A percentile compares a stretch with the other conserved stretches of the same genome.
Conservation (phyloP, 2,329 filamentous ascomycete genomes). For the Rhytidhysteron rufulum region DNA sequence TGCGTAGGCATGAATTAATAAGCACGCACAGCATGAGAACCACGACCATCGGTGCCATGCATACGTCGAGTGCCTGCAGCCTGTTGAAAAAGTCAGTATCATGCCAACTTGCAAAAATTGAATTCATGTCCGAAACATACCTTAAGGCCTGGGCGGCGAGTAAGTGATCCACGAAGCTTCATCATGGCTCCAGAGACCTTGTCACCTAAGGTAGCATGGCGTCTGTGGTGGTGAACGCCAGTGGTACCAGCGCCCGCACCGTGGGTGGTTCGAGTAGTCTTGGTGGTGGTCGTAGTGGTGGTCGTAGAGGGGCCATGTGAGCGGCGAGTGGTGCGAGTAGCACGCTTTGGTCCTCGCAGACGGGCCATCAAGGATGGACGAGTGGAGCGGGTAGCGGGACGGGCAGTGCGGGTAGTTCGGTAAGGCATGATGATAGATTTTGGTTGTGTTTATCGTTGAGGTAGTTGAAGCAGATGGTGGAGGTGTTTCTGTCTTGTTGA, state of each 20-base stretch:
- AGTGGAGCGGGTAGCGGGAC: too few species aligned
- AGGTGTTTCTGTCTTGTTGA: too few species aligned
- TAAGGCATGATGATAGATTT: constrained; percentile 22
- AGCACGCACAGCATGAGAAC: constrained; percentile 23
- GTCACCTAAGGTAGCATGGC: constrained; percentile 67
- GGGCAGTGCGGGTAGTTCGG: constrained; percentile 32
- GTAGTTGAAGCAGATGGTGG: too few species aligned
- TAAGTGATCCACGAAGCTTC: constrained; percentile 68
- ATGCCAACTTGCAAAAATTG: neutral
- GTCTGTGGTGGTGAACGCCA: constrained; percentile 57
- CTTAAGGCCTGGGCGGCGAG: constrained; percentile 67
- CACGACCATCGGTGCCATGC: constrained; percentile 69
- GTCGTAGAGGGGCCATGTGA: constrained; percentile 36
- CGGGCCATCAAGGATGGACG: constrained; percentile 54
- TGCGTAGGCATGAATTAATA: neutral
- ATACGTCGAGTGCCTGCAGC: constrained; percentile 71
- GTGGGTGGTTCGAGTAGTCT: constrained; percentile 25
- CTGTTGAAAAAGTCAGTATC: constrained; percentile 35
- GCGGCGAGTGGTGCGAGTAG: constrained; percentile 37
- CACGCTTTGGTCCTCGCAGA: constrained; percentile 43
- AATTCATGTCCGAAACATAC: constrained; percentile 32
- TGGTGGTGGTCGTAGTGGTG: constrained; percentile 40
- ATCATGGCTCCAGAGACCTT: constrained; percentile 74
- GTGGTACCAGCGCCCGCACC: constrained; percentile 14
- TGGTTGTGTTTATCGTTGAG: too few species aligned